Base-by-base conservation (phyloP, 257 asterid genomes). In the Solanum corneliomulleri region DNA sequence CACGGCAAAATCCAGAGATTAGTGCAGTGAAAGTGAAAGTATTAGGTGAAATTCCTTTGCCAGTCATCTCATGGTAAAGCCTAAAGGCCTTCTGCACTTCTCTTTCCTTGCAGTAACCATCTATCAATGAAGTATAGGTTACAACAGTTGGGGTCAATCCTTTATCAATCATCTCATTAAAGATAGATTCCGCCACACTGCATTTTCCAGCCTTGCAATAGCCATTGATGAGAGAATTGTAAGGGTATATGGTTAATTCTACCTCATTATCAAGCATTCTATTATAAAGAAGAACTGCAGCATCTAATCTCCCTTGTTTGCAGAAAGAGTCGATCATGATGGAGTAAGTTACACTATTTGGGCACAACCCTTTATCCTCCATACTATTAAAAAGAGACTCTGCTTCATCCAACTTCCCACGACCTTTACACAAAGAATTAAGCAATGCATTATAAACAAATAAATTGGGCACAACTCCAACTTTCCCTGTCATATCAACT, bases 81-180 rank as follows among this genome's bases (percentile, higher is more conserved):
- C 91, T 75, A 78, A 95, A 90, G 35, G 98, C 98, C 94, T 94
- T 91, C 62, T 92, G 91, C 56, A 92, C 90, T 82, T 93, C 92
- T 33, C 91, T 91, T 89, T 91, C 94, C 92, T 92, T 94, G 84
- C 95, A 93, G 81, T 91, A 97, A 37, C 98, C 98, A 86, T 93
- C 98, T 52, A 97, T 93, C 91, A 97, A 90, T 41, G 98, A 94
- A 8, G 98, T 97, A 84, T 95, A 97, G 7, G 98, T 95, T 66
- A 97, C 97, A 83, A 94, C 98, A 56, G 94, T 95, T n/a, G 97
- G 98, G 83, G 68, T 69, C 87, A 94, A 42, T 69, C 98, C 98
- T 87, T 88, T 94, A 49, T 86, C 87, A 39, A 87, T 90, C 93
- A 93, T 92, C 83, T 94, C 95, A 31, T 88, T 86, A 89, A 93